Evolutionary conservation across 345 rosid species (phyloP).

Genomic region (Noccaea bulbosa): DNA sequence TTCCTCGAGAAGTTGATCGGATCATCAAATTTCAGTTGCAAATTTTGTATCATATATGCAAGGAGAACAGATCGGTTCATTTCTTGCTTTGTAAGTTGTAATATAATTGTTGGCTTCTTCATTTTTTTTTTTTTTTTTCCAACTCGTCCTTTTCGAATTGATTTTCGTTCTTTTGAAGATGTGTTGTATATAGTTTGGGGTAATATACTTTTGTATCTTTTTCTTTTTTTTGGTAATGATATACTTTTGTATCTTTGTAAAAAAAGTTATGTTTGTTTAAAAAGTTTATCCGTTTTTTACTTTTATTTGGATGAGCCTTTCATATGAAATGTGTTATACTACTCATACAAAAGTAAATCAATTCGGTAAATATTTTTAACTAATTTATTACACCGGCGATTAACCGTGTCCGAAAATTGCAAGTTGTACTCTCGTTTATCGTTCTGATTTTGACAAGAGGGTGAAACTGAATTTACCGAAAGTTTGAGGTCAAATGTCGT

Average conservation of each 20-base stretch:
- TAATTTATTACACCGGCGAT: background rate
- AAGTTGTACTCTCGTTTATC: too few relatives aligned
- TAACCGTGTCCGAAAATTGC: background rate
- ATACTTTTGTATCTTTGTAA: background rate
- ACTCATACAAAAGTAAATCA: too few relatives aligned
- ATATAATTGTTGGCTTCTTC: too few relatives aligned
- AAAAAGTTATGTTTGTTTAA: background rate
- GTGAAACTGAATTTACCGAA: background rate
- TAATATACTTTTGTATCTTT: background rate
- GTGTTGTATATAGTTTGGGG: background rate
- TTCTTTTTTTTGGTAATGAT: too few relatives aligned
- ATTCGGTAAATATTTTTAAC: too few relatives aligned
- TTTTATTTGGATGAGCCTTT: background rate
- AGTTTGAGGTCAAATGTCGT: background rate
- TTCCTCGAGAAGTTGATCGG: constrained; percentile 2
- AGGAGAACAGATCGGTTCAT: background rate
- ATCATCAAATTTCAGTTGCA: background rate
- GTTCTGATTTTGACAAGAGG: background rate
- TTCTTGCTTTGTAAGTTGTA: background rate
- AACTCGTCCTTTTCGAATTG: too few relatives aligned
- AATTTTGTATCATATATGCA: background rate
- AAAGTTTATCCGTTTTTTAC: background rate
- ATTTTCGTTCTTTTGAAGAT: background rate
- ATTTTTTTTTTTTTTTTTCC: too few relatives aligned
- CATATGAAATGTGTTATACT: background rate